Evolutionary conservation across 1,139 yeast species (phyloP).

Genomic region (Yamadazyma conglobata): DNA sequence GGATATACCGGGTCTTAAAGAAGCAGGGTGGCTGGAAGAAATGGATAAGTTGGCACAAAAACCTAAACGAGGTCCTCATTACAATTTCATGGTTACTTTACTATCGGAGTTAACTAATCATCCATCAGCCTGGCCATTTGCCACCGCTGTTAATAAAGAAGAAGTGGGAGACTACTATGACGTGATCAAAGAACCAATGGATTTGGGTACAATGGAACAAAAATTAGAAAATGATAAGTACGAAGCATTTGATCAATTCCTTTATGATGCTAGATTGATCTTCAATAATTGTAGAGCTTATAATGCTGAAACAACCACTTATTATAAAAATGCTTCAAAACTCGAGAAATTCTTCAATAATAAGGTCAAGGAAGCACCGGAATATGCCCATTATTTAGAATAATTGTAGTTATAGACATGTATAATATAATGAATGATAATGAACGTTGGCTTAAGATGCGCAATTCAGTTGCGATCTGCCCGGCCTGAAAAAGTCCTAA

Average conservation of each 20-base stretch:
- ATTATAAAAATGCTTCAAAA: conserved; percentile 86
- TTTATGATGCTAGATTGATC: conserved; percentile 81
- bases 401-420: background rate
- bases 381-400: conserved; percentile 49
- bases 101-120: conserved; percentile 87
- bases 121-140: conserved; percentile 99
- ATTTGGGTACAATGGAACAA: conserved; percentile 89
- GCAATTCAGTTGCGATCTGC: too few relatives aligned
- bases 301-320: conserved; percentile 86
- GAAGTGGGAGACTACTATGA: conserved; percentile 97
- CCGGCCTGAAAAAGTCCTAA: background rate
- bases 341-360: conserved; percentile 81
- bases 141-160: conserved; percentile 85
- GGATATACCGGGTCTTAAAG: conserved; percentile 81
- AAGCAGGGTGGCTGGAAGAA: conserved; percentile 97
- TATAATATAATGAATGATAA: background rate
- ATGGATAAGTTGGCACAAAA: conserved; percentile 96
- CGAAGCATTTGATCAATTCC: conserved; percentile 84
- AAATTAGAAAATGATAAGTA: conserved; percentile 90
- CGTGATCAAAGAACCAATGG: conserved; percentile 99
- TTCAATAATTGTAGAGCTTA: conserved; percentile 89
- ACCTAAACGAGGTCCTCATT: conserved; percentile 93
- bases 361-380: conserved; percentile 81
- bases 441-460: background rate
- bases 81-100: conserved; percentile 86